Evolutionary conservation across 352 stramenopile species (phyloP).

Genomic region (Pseudoperonospora humuli): DNA sequence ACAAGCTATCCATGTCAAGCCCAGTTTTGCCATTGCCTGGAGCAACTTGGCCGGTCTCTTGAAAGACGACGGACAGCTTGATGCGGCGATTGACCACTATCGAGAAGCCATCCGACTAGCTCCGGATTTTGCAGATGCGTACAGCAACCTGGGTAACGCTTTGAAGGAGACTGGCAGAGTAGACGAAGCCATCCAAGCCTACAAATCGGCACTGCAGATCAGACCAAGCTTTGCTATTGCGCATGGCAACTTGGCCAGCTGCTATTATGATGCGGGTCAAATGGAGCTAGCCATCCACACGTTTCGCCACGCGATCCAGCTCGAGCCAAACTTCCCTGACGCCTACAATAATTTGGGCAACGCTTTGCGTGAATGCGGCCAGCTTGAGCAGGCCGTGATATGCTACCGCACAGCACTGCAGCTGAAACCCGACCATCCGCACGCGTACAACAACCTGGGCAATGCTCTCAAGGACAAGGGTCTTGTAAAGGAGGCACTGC

Average conservation of each 20-base stretch:
- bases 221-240: slow-evolving; percentile 89
- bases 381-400: slow-evolving; percentile 72
- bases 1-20: slow-evolving; percentile 84
- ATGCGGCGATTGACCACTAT: slow-evolving; percentile 82
- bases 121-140: slow-evolving; percentile 79
- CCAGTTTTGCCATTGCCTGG: slow-evolving; percentile 89
- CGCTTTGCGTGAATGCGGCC: slow-evolving; percentile 77
- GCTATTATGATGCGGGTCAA: slow-evolving; percentile 85
- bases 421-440: slow-evolving; percentile 88
- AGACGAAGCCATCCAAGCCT: slow-evolving; percentile 75
- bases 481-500: slow-evolving; percentile 89
- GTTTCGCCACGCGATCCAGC: slow-evolving; percentile 88
- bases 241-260: slow-evolving; percentile 86
- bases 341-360: slow-evolving; percentile 94
- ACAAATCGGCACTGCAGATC: slow-evolving; percentile 76
- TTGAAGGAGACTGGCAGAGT: slow-evolving; percentile 71
- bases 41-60: slow-evolving; percentile 87
- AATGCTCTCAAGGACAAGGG: slow-evolving; percentile 90
- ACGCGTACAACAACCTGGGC: slow-evolving; percentile 93
- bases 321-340: slow-evolving; percentile 90
- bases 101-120: slow-evolving; percentile 71
- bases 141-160: slow-evolving; percentile 83
- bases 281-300: slow-evolving; percentile 78
- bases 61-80: slow-evolving; percentile 85
- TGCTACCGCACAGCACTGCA: slow-evolving; percentile 87